phyloP scores from a whole-genome alignment of 73 alveolate genomes.

The Blepharisma japonicum region DNA sequence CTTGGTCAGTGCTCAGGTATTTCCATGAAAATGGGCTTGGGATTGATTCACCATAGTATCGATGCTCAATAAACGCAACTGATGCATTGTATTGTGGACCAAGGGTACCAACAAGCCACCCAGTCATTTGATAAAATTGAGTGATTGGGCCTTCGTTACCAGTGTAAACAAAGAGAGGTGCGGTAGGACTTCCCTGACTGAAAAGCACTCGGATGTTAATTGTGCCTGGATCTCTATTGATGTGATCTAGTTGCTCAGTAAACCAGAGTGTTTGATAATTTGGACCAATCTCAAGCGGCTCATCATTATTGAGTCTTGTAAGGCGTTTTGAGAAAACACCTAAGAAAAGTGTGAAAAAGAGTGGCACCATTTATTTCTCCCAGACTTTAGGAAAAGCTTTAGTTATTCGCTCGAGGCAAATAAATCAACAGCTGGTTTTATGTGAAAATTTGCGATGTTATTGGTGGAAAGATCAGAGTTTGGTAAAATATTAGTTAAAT shows the following conservation, averaged over 20 bases:
- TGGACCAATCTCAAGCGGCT: too few species aligned
- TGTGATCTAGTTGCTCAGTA: not conserved
- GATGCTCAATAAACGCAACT: constrained; percentile 62
- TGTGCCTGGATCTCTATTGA: not conserved
- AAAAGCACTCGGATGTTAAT: not conserved
- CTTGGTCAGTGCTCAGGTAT: constrained; percentile 51
- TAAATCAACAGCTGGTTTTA: too few species aligned
- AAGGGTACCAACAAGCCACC: constrained; percentile 7
- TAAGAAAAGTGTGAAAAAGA: too few species aligned
- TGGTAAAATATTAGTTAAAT: too few species aligned
- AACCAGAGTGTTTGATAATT: not conserved
- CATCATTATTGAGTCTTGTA: too few species aligned
- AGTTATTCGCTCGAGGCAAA: too few species aligned
- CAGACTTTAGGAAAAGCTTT: too few species aligned
- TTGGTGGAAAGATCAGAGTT: too few species aligned
- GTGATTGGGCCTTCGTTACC: constrained; percentile 32
- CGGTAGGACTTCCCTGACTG: not conserved
- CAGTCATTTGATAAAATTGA: not conserved
- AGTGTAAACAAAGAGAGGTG: constrained; percentile 31
- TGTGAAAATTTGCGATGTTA: too few species aligned
- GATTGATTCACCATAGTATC: constrained; percentile 65
- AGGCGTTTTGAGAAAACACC: too few species aligned
- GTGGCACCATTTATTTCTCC: too few species aligned
- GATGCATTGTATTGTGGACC: constrained; percentile 41
- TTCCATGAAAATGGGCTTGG: constrained; percentile 36